Evolutionary conservation across 2,329 filamentous ascomycete genomes (phyloP).

Genomic region (Neodidymelliopsis sp.): DNA sequence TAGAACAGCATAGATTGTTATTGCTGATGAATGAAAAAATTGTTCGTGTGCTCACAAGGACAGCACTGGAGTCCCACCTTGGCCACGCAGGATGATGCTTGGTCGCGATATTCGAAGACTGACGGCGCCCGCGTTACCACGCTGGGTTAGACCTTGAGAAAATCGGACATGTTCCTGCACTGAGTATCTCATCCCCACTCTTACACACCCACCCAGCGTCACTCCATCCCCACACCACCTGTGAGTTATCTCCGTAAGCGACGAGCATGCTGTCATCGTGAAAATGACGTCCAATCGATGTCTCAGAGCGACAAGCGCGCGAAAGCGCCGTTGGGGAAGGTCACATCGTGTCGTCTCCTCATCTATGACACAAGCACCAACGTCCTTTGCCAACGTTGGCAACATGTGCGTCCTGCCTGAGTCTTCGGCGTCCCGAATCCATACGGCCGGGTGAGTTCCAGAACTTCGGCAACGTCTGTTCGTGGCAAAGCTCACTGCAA

Average conservation of each 20-base stretch:
- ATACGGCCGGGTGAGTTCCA: conserved; percentile 14
- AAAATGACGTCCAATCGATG: conserved; percentile 6
- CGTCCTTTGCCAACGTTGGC: neutral
- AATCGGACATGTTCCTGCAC: conserved; percentile 18
- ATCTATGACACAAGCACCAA: conserved; percentile 7
- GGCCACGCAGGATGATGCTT: conserved; percentile 11
- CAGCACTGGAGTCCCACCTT: neutral
- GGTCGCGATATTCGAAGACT: conserved; percentile 1
- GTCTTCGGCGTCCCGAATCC: conserved; percentile 17
- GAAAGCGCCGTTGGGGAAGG: conserved; percentile 6
- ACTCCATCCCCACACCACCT: conserved; percentile 19
- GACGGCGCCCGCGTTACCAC: neutral
- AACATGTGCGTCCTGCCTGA: neutral
- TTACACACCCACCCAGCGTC: conserved; percentile 5
- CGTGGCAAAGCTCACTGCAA: conserved; percentile 9
- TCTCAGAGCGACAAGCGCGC: conserved; percentile 12
- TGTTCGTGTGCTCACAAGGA: conserved; percentile 8
- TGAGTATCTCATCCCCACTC: conserved; percentile 16
- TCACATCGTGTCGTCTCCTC: conserved; percentile 7
- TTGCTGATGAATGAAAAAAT: neutral
- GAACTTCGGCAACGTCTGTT: conserved; percentile 14
- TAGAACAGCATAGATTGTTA: conserved; percentile 7
- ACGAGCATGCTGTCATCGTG: conserved; percentile 15
- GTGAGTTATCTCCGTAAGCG: conserved; percentile 15
- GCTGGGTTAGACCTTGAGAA: neutral